Base-by-base conservation (phyloP, 805 yeast species). In the Saccharomycopsis microspora region DNA sequence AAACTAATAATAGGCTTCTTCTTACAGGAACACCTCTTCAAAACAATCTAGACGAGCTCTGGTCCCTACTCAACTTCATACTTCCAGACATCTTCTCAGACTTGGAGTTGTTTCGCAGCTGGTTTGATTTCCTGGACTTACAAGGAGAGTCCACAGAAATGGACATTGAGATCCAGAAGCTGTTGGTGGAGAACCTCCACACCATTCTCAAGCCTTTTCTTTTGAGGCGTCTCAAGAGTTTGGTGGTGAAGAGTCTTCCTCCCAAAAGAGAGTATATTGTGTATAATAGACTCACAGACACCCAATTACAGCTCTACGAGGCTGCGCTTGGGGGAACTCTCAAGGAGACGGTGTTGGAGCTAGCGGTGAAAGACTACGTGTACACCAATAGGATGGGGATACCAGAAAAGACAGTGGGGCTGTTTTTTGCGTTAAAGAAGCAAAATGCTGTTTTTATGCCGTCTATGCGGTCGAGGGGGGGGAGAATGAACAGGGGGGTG, bases 1-100 rank as follows among this genome's bases (percentile, higher is more conserved):
- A 66, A 28, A 80, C 83, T 0, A 69, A 77, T 1, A 90, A 90
- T 59, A 68, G 96, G 52, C 67, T 90, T 42, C 66, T 90, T 31
- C 66, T 90, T 9, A 90, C 98, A 0, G 98, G 98, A n/a, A 90
- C 98, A 0, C 97, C 98, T 0, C 68, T 90, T 45, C 98, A 90
- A 62, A 90, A 90, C 61, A 90, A 89, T 58, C 67, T 90, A 49
- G 75, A 82, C 46, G 97, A 93, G 64, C 66, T 93, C 37, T 90
- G 97, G 97, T 83, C 96, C 0, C 67, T 93, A 49, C 69, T 90
- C 47, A 93, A 93, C 60, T 90, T 90, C 59, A 82, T 93, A 35
- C 67, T 90, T 45, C 98, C 98, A 0, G 96, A 88, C 57, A 84
- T 93, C 32, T 90, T 90, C 61, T 85, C 85, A 40, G 97, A 90